Evolutionary conservation across 1,284 basidiomycete genomes (phyloP).

Genomic region (Apiotrichum mycotoxinovorans): DNA sequence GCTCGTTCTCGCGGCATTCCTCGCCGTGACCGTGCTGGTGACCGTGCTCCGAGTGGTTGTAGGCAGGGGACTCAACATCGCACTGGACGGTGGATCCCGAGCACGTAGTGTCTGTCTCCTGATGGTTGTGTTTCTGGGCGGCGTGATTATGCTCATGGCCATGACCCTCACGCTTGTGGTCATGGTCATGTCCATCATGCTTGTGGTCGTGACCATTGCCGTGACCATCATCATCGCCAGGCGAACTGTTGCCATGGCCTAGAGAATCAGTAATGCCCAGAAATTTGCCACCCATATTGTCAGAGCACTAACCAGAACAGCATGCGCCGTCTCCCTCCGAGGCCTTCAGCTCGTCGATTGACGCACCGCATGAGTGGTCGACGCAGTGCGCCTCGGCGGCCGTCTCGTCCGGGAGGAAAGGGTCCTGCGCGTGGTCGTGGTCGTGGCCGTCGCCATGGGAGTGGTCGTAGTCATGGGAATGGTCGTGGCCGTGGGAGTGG

Average conservation of each 20-base stretch:
- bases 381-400: neutral
- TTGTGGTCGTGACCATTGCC: neutral
- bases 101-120: no score
- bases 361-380: slow-evolving; percentile 1
- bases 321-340: neutral
- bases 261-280: no score
- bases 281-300: neutral
- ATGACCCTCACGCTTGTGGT: neutral
- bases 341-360: neutral
- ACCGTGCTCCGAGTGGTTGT: no score
- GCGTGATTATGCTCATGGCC: neutral
- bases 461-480: neutral
- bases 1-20: no score
- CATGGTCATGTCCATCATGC: neutral
- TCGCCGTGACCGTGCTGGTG: no score
- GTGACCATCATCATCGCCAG: no score
- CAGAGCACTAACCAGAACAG: neutral
- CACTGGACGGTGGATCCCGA: no score
- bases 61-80: no score
- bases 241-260: no score
- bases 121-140: neutral
- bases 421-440: neutral
- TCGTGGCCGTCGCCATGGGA: neutral
- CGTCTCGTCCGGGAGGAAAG: neutral
- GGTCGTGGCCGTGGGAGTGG: neutral